Percentiles rank a stretch among this genome's conserved stretches.
These are phyloP conservation scores for Lepidium aucheri DNA, from an alignment of 345 rosid species.

Conservation along the genomic window DNA sequence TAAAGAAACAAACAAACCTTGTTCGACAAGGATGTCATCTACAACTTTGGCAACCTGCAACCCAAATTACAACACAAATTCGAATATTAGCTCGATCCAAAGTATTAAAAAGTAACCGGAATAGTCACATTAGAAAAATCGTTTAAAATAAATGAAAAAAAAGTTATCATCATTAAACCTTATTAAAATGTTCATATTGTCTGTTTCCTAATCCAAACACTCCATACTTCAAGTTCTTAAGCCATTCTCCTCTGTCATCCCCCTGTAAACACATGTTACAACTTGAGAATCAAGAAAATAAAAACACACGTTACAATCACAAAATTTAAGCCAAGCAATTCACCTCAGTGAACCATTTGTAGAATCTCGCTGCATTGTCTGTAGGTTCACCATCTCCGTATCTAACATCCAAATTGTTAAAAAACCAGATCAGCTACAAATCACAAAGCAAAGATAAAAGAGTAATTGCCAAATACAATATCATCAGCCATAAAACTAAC, in stretches of 20 bases:
- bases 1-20: constrained; percentile 46
- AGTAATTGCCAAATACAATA: neutral
- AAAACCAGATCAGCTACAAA: constrained; percentile 7
- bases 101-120: neutral
- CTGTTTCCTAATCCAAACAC: constrained; percentile 96
- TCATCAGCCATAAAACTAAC: constrained; percentile 52
- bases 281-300: constrained; percentile 14
- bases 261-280: constrained; percentile 40
- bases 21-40: constrained; percentile 59
- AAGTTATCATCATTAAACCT: constrained; percentile 34
- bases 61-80: neutral
- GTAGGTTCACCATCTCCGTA: constrained; percentile 99
- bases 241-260: constrained; percentile 65
- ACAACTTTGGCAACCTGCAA: constrained; percentile 76
- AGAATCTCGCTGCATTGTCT: constrained; percentile 97
- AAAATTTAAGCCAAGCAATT: neutral
- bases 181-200: constrained; percentile 95
- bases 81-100: neutral
- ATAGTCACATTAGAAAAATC: neutral
- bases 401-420: constrained; percentile 28
- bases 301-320: neutral
- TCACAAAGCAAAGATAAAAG: neutral
- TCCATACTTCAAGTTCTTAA: constrained; percentile 61
- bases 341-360: constrained; percentile 97
- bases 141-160: neutral